Evolutionary conservation across 2,329 filamentous ascomycete species (phyloP).

Genomic region (Ophiocordyceps camponoti-rufipedis): DNA sequence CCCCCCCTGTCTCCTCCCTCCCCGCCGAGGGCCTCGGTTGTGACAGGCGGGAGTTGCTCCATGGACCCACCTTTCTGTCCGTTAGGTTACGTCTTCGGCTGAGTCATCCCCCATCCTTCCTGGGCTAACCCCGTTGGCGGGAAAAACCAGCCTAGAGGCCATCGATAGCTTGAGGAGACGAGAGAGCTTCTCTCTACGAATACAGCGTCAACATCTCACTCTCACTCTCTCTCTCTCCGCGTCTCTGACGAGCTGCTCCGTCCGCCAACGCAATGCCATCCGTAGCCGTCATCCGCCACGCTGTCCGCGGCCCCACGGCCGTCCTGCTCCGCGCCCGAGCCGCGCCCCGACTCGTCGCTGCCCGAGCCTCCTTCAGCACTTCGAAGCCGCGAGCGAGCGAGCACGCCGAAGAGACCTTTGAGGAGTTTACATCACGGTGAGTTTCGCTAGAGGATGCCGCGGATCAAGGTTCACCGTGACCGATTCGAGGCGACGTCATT

Average conservation of each 20-base stretch:
- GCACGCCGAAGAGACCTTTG: slow-evolving; percentile 92
- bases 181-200: no score
- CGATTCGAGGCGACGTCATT: slow-evolving; percentile 1
- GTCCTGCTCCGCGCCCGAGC: slow-evolving; percentile 46
- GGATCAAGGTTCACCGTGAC: neutral
- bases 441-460: slow-evolving; percentile 9
- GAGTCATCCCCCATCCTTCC: no score
- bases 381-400: slow-evolving; percentile 33
- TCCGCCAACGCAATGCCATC: slow-evolving; percentile 36
- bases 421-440: slow-evolving; percentile 97
- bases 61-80: no score
- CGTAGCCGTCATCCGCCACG: slow-evolving; percentile 49
- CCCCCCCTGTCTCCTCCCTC: no score
- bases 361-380: slow-evolving; percentile 42
- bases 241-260: slow-evolving; percentile 8
- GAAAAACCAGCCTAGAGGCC: no score
- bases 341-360: slow-evolving; percentile 28
- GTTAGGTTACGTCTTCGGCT: no score
- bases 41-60: no score
- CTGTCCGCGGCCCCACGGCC: slow-evolving; percentile 46
- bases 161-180: no score
- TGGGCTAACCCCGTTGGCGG: no score
- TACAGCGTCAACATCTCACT: no score
- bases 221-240: slow-evolving; percentile 6
- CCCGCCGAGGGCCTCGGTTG: no score